phyloP scores from a whole-genome alignment of 805 yeast genomes.

The Metschnikowia gruessii region DNA sequence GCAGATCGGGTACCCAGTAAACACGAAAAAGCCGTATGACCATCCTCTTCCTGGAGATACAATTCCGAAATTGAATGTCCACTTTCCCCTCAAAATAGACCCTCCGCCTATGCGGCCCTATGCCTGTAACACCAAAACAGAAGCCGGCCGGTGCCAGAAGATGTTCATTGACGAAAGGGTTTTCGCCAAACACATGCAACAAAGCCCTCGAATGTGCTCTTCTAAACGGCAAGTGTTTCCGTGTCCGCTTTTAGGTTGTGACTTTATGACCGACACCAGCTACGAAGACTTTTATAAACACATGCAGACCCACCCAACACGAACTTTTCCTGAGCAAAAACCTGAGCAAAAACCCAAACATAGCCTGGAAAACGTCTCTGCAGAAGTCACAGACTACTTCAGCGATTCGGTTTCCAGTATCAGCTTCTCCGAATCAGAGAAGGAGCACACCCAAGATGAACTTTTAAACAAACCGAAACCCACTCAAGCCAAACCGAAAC shows the following conservation, averaged over 20 bases:
- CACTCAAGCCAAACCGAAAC: no score
- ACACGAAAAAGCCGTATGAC: not conserved
- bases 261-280: slow-evolving; percentile 33
- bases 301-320: slow-evolving; percentile 6
- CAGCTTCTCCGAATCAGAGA: not conserved
- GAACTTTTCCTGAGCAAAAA: no score
- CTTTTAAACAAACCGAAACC: not conserved
- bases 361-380: not conserved
- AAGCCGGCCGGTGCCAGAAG: slow-evolving; percentile 10
- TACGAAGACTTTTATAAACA: slow-evolving; percentile 13
- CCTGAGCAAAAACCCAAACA: not conserved
- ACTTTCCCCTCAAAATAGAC: slow-evolving; percentile 15
- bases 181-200: slow-evolving; percentile 22
- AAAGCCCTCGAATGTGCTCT: slow-evolving; percentile 25
- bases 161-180: slow-evolving; percentile 17
- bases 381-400: slow-evolving; percentile 9
- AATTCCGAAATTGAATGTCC: slow-evolving; percentile 14
- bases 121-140: slow-evolving; percentile 3
- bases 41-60: slow-evolving; percentile 12
- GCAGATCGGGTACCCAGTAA: slow-evolving; percentile 20
- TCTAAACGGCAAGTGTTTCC: slow-evolving; percentile 29
- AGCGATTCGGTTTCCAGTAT: slow-evolving; percentile 14
- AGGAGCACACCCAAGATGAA: not conserved
- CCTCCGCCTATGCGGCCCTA: slow-evolving; percentile 10
- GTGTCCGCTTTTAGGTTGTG: slow-evolving; percentile 43